Evolutionary conservation across 495 filamentous ascomycete genomes (phyloP), one percentile per base, ranked within the genome.

Genomic region (Daldinia bambusicola): DNA sequence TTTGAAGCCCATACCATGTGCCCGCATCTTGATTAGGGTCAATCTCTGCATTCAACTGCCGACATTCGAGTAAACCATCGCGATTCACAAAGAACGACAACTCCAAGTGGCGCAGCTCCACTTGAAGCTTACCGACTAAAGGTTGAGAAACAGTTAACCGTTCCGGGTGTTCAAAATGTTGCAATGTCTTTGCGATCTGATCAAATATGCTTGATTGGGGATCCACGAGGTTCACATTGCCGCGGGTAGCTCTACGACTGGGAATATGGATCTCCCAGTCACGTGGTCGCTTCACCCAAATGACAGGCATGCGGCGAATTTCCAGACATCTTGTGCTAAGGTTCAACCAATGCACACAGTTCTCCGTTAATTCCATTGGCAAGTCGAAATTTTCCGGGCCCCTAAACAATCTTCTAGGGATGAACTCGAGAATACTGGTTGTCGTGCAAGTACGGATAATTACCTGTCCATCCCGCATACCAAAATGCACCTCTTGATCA

Each of bases 311-410:
- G 2, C 82, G 84, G 0, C 88, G 79, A 40, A 89, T 84, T 63
- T 91, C 85, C 9, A 92, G 70, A 3, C 63, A 43, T 0, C 75
- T 69, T 0, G 77, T 82, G 4, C 65, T 55, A 4, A 89, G 7
- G 52, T 90, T 76, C 4, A 90, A 71, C 90, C 90, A 92, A 70
- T 92, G 90, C 0, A 83, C 71, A 43, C 81, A 87, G 16, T 84
- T 72, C 0, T 82, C 52, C 3, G 88, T 50, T 12, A 92, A 76
- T 6, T 79, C 63, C 0, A 38, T 43, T 4, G 90, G 89, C 8
- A 91, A 74, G 68, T 89, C 87, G 14, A 79, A 82, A 1, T 13
- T 14, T 0, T 8, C 8, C 2, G 18, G 18, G 8, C 26, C 36
- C 38, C 6, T 63, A 37, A 86, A 85, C 1, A 62, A 61, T 0